A percentile compares a stretch with the other conserved stretches of the same genome.
Conservation (phyloP, 257 asterid species). For the Scutellaria barbata region DNA sequence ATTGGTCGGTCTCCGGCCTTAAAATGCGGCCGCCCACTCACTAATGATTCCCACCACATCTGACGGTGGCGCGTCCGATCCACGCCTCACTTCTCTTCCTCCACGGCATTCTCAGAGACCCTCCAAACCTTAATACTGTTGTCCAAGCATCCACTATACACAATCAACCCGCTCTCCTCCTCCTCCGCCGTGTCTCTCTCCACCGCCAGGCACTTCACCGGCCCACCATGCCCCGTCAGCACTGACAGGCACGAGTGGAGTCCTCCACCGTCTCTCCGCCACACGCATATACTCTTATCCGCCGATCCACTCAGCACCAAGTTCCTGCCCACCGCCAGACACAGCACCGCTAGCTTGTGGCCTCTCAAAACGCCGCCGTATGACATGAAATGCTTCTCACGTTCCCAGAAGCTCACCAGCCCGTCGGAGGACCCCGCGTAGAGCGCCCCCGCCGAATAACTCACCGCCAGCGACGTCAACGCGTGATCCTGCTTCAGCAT, state of each 20-base stretch:
- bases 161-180: conserved; percentile 45
- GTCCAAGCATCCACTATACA: conserved; percentile 80
- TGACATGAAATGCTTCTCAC: conserved; percentile 56
- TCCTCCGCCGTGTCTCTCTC: conserved; percentile 40
- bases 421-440: conserved; percentile 95
- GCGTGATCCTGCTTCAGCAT: conserved; percentile 70
- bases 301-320: conserved; percentile 88
- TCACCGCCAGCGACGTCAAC: conserved; percentile 71
- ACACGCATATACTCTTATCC: conserved; percentile 81
- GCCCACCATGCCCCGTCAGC: conserved; percentile 78
- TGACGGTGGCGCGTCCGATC: background rate
- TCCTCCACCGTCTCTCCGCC: conserved; percentile 83
- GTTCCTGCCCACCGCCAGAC: conserved; percentile 66
- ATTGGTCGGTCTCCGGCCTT: conserved; percentile 6
- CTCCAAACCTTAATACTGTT: conserved; percentile 77
- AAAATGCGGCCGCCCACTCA: too few relatives aligned
- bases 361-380: conserved; percentile 86
- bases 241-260: conserved; percentile 66
- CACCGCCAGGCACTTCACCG: conserved; percentile 86
- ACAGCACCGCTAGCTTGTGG: conserved; percentile 87
- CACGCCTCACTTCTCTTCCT: conserved; percentile 31
- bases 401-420: conserved; percentile 81
- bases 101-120: conserved; percentile 42
- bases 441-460: conserved; percentile 43
- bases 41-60: background rate